A percentile compares a stretch with the other conserved stretches of the same genome.
Conservation (phyloP, 2,329 filamentous ascomycete genomes). For the Purpureocillium takamizusanense region DNA sequence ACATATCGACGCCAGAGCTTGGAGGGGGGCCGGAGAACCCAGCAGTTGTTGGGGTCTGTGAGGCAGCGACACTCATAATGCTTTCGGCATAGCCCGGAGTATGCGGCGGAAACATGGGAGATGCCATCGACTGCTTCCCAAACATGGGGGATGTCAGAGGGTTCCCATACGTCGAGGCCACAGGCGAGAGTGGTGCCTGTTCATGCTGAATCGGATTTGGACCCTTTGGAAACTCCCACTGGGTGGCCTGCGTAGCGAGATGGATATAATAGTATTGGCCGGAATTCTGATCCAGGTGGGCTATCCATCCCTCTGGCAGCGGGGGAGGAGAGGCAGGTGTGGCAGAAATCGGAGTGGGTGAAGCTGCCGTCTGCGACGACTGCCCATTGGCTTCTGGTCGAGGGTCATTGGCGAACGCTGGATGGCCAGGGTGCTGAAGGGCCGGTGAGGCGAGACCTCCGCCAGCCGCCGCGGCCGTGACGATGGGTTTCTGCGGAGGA, state of each 20-base stretch:
- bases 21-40: constrained; percentile 87
- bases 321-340: constrained; percentile 81
- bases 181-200: constrained; percentile 72
- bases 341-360: constrained; percentile 27
- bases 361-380: constrained; percentile 32
- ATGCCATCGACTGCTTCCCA: constrained; percentile 50
- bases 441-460: constrained; percentile 34
- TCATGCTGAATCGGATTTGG: constrained; percentile 84
- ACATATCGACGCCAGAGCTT: constrained; percentile 82
- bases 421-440: constrained; percentile 59
- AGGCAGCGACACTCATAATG: constrained; percentile 70
- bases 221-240: constrained; percentile 98
- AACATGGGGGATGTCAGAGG: constrained; percentile 62
- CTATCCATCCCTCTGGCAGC: constrained; percentile 95
- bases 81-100: constrained; percentile 79
- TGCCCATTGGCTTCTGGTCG: constrained; percentile 45
- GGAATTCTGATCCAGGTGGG: constrained; percentile 88
- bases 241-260: constrained; percentile 85
- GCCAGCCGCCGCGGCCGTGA: constrained; percentile 8
- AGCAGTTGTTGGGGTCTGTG: constrained; percentile 65
- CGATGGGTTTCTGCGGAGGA: constrained; percentile 19
- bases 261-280: constrained; percentile 99
- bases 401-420: constrained; percentile 82
- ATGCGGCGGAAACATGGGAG: constrained; percentile 74
- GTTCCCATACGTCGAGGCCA: constrained; percentile 67